These are phyloP conservation scores for Ceraceosorus bombacis DNA, from an alignment of 1,284 basidiomycete genomes.

Conservation along the genomic window DNA sequence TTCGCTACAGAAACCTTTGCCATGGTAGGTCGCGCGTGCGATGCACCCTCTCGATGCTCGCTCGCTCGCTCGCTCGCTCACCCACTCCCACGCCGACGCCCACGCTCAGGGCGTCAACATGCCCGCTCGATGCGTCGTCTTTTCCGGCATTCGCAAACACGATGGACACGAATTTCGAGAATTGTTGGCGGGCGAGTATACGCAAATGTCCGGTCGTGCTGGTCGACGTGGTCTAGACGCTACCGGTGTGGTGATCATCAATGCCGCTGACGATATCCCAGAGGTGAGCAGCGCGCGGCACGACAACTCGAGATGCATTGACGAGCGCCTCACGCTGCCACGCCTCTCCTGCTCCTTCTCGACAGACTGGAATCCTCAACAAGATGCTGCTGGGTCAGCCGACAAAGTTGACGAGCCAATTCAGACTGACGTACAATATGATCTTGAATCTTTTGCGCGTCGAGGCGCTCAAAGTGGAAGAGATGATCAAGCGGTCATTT, in stretches of 20 bases:
- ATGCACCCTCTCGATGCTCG: neutral
- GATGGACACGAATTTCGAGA: constrained; percentile 88
- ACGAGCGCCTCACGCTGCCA: neutral
- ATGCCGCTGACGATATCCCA: constrained; percentile 69
- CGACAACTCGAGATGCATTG: constrained; percentile 6
- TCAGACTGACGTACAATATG: constrained; percentile 98
- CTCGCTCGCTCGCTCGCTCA: neutral
- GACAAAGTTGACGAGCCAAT: constrained; percentile 88
- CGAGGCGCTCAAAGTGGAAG: constrained; percentile 90
- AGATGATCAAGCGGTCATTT: constrained; percentile 99
- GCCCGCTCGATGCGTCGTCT: constrained; percentile 95
- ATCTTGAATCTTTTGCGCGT: constrained; percentile 93
- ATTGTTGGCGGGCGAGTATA: constrained; percentile 60
- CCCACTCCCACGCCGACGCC: neutral
- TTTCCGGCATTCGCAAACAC: constrained; percentile 89
- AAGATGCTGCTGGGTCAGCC: constrained; percentile 91
- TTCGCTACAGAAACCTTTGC: constrained; percentile 99
- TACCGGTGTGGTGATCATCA: constrained; percentile 89
- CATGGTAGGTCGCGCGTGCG: constrained; percentile 58
- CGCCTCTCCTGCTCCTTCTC: neutral
- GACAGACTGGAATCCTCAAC: constrained; percentile 64
- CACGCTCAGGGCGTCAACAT: constrained; percentile 67
- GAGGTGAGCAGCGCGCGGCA: constrained; percentile 57
- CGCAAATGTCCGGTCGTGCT: constrained; percentile 97
- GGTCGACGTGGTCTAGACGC: constrained; percentile 89